Conservation (phyloP, 331 rosid species). For the Acacia pycnantha region DNA sequence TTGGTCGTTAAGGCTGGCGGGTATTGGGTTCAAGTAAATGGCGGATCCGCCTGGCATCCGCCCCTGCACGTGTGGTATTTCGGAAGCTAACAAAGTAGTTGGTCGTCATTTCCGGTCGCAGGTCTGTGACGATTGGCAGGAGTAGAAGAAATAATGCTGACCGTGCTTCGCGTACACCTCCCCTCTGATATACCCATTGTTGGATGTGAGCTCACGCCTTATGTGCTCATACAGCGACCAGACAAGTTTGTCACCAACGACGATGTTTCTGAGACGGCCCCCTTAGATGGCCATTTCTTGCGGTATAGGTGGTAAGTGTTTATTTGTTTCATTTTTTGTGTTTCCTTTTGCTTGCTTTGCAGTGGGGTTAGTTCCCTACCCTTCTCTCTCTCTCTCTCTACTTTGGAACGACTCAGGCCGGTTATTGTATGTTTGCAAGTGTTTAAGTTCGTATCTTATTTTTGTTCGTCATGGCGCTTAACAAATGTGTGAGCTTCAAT, state of each 20-base stretch:
- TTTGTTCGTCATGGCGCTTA: background rate
- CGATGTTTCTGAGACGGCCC: slow-evolving; percentile 75
- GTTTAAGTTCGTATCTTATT: background rate
- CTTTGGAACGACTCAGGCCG: background rate
- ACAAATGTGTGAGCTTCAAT: slow-evolving; percentile 5
- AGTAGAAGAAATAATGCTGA: slow-evolving; percentile 84
- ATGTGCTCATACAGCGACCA: slow-evolving; percentile 88
- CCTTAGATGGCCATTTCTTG: slow-evolving; percentile 81
- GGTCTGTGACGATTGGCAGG: slow-evolving; percentile 43
- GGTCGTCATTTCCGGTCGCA: slow-evolving; percentile 38
- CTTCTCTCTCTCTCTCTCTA: background rate
- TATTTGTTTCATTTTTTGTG: background rate
- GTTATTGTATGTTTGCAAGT: background rate
- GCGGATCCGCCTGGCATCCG: slow-evolving; percentile 93
- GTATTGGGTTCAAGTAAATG: slow-evolving; percentile 61
- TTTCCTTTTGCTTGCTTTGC: background rate
- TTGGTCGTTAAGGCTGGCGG: slow-evolving; percentile 75
- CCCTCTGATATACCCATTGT: slow-evolving; percentile 99
- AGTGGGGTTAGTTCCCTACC: background rate
- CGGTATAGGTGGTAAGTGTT: slow-evolving; percentile 87
- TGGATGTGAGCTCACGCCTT: slow-evolving; percentile 99
- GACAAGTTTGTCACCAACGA: slow-evolving; percentile 68
- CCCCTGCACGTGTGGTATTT: slow-evolving; percentile 33
- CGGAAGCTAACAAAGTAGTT: slow-evolving; percentile 29
- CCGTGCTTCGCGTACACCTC: slow-evolving; percentile 95